Conservation (phyloP, 495 filamentous ascomycete genomes). For the Neurospora hispaniola region DNA sequence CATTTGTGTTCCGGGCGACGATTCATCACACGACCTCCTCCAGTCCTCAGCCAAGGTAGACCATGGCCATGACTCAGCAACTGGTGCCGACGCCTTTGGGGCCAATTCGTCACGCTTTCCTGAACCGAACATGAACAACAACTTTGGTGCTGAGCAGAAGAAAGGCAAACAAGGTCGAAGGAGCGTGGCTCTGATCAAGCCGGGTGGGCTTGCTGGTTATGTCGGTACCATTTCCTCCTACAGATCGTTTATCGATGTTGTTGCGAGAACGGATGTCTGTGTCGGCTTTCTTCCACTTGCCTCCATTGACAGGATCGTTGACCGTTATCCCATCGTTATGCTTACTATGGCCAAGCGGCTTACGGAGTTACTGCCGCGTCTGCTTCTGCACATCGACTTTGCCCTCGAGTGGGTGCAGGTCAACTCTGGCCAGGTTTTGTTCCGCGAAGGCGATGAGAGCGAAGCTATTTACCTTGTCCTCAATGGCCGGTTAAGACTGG, state of each 20-base stretch:
- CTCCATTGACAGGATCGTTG: slow-evolving; percentile 83
- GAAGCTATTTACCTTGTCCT: slow-evolving; percentile 97
- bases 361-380: slow-evolving; percentile 77
- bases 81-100: slow-evolving; percentile 20
- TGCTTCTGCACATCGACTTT: slow-evolving; percentile 96
- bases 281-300: slow-evolving; percentile 86
- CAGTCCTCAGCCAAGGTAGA: slow-evolving; percentile 17
- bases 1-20: slow-evolving; percentile 50
- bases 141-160: slow-evolving; percentile 10
- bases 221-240: slow-evolving; percentile 89
- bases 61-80: neutral
- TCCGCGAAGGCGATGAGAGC: slow-evolving; percentile 89
- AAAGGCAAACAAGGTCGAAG: slow-evolving; percentile 24
- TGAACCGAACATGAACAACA: slow-evolving; percentile 8
- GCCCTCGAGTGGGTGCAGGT: slow-evolving; percentile 97
- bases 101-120: slow-evolving; percentile 12
- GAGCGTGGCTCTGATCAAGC: slow-evolving; percentile 87
- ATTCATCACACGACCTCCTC: slow-evolving; percentile 25
- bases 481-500: slow-evolving; percentile 75
- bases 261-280: slow-evolving; percentile 96
- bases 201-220: slow-evolving; percentile 89
- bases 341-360: slow-evolving; percentile 92
- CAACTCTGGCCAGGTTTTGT: slow-evolving; percentile 85
- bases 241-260: slow-evolving; percentile 90
- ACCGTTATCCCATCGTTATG: slow-evolving; percentile 82